Percentiles rank a stretch among this genome's conserved stretches.
Evolutionary conservation across 2,329 filamentous ascomycete genomes (phyloP).

Genomic region (Talaromyces rugulosus): DNA sequence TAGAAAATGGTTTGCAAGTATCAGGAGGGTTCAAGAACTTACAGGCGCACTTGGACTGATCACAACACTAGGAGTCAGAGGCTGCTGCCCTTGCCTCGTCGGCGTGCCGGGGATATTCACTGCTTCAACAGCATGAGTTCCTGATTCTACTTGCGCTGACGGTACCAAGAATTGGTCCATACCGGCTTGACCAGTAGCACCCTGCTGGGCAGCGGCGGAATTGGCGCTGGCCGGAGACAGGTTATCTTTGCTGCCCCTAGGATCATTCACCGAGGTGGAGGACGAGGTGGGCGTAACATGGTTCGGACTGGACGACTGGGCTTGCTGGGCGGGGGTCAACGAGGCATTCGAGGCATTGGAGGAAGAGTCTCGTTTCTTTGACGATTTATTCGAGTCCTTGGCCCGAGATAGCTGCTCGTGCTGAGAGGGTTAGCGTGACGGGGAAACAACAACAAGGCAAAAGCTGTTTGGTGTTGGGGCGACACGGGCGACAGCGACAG

Average conservation of each 20-base stretch:
- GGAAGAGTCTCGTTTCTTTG: slow-evolving; percentile 63
- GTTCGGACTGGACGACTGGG: slow-evolving; percentile 57
- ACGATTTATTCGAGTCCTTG: slow-evolving; percentile 81
- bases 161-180: slow-evolving; percentile 36
- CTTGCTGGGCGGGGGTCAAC: slow-evolving; percentile 36
- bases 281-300: slow-evolving; percentile 81
- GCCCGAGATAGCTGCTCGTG: slow-evolving; percentile 84
- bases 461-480: slow-evolving; percentile 7
- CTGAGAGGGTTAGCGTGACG: slow-evolving; percentile 49
- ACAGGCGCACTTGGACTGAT: slow-evolving; percentile 93
- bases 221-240: slow-evolving; percentile 32
- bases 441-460: background rate
- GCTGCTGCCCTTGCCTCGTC: slow-evolving; percentile 55
- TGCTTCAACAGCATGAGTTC: slow-evolving; percentile 30
- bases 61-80: slow-evolving; percentile 78
- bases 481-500: background rate
- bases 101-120: slow-evolving; percentile 54
- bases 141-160: slow-evolving; percentile 20
- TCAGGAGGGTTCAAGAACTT: slow-evolving; percentile 38
- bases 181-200: slow-evolving; percentile 25
- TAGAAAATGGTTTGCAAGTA: background rate
- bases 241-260: slow-evolving; percentile 68
- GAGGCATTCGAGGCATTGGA: slow-evolving; percentile 56
- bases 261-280: slow-evolving; percentile 78
- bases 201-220: slow-evolving; percentile 20